Conservation (phyloP, 805 yeast species). For the Candida glaebosa region DNA sequence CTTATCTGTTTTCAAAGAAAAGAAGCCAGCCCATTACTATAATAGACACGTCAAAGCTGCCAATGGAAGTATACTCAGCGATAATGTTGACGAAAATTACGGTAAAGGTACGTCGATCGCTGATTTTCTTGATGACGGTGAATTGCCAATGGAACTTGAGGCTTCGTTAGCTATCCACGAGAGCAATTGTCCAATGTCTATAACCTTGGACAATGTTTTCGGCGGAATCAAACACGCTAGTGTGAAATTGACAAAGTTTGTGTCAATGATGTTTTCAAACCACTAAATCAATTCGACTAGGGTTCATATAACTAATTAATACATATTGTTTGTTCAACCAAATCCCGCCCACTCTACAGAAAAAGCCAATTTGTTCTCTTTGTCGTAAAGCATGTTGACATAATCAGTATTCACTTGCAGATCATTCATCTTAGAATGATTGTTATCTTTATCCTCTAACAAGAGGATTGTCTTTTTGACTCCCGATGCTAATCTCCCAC, state of each 20-base stretch:
- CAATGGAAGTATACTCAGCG: conserved; percentile 26
- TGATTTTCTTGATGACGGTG: not conserved
- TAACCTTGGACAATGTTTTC: not conserved
- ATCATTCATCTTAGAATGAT: not conserved
- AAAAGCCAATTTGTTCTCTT: conserved; percentile 43
- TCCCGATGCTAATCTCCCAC: conserved; percentile 91
- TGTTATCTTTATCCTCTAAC: conserved; percentile 31
- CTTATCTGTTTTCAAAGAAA: not conserved
- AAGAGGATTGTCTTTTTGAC: conserved; percentile 84
- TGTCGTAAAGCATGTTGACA: conserved; percentile 5
- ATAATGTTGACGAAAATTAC: conserved; percentile 6
- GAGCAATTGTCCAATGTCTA: not conserved
- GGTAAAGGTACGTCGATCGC: not conserved
- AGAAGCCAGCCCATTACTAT: conserved; percentile 12
- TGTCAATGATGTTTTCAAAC: not conserved
- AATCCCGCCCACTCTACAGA: conserved; percentile 97
- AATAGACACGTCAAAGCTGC: conserved; percentile 31
- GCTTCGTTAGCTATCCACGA: not conserved
- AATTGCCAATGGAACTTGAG: not conserved
- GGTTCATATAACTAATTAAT: no score
- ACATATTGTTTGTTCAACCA: conserved; percentile 48
- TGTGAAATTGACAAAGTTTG: not conserved
- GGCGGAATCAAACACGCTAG: not conserved
- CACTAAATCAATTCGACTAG: no score
- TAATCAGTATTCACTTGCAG: conserved; percentile 1